Base-by-base conservation (phyloP, 176 grass and related monocot genomes). In the Bonia amplexicaulis region DNA sequence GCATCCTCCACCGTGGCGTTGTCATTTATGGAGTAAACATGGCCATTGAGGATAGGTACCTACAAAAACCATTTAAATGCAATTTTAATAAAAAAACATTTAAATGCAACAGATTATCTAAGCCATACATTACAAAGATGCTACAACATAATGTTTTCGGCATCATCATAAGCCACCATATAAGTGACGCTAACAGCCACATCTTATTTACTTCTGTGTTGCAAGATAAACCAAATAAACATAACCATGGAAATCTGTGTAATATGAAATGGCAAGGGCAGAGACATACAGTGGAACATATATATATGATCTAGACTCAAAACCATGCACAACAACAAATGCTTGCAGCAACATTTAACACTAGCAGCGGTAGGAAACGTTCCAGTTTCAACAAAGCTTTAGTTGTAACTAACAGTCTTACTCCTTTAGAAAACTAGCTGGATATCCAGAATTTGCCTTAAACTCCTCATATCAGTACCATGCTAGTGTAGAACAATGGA, bases 11-110 rank as follows among this genome's bases (percentile, higher is more conserved):
- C 92, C 9, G 86, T 90, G 33, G 87, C 92, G 9, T 91, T 92
- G 85, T 92, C 92, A 3, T 97, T 97, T 83, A 97, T 94, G 64
- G 95, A 94, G 84, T 89, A 97, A 11, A 97, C 78, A 87, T 94
- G 92, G 13, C 90, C 88, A 17, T 76, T 85, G 60, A 83, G 86
- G 80, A 97, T 83, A 39, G 92, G 84, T 72, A 97, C 88, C 95
- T 97, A 46, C 7, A 44, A 81, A 75, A 29, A 63, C 0, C 68
- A 62, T 52, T 62, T 9, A 80, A 20, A 64, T 61, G 25, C 11
- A 29, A 14, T 53, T 53, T 19, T 52, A 52, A 16, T 63, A 1
- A 41, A 39, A 84, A 40, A 63, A 0, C 59, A 62, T 60, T 63
- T 7, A 84, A 12, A 74, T 47, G 20, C 15, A 69, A 74, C n/a